Base-by-base conservation (phyloP, 176 grass and related monocot genomes). In the Aegilops bicornis region DNA sequence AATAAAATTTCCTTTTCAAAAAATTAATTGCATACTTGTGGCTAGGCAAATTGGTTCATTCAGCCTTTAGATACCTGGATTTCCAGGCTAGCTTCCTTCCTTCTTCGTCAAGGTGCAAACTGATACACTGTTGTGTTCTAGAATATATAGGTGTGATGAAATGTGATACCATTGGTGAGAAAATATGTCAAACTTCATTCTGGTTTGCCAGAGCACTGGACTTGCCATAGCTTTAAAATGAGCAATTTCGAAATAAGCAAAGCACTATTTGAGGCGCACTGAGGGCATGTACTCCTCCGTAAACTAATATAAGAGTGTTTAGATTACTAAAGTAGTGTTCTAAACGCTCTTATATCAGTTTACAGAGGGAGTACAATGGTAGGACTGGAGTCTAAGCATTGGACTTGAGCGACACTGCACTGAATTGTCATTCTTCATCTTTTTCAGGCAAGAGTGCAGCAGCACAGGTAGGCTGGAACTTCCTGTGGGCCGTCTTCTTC, bases 401-500 rank as follows among this genome's bases (percentile, higher is more conserved):
- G 4, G 2, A 40, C 24, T 43, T 31, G 2, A 12, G 65, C 65
- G 73, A 47, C 50, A 39, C 76, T 93, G 64, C 60, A 39, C 70
- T 93, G 35, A 87, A 60, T 80, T 70, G 36, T 0, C 17, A 36
- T n/a, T 87, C n/a, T 8, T 59, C 32, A 2, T 35, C 29, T 65
- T 59, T 59, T 67, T 52, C 86, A 98, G 96, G 96, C 84, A 96
- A 94, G 77, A 94, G 50, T 78, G 40, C 79, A 76, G 81, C 76
- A 40, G 81, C 86, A 47, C 88, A 92, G 65, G 70, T 89, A 36
- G 91, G 93, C 69, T 95, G 92, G 93, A 87, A 87, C 73, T 98
- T 98, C 86, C 69, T 98, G 63, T 98, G 97, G 97, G 89, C 93
- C 14, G 74, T 99, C 58, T 94, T 99, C 76, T 79, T 99, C 1